These are phyloP conservation scores for Aspergillus felis DNA, from an alignment of 2,329 filamentous ascomycete genomes.

Conservation along the genomic window DNA sequence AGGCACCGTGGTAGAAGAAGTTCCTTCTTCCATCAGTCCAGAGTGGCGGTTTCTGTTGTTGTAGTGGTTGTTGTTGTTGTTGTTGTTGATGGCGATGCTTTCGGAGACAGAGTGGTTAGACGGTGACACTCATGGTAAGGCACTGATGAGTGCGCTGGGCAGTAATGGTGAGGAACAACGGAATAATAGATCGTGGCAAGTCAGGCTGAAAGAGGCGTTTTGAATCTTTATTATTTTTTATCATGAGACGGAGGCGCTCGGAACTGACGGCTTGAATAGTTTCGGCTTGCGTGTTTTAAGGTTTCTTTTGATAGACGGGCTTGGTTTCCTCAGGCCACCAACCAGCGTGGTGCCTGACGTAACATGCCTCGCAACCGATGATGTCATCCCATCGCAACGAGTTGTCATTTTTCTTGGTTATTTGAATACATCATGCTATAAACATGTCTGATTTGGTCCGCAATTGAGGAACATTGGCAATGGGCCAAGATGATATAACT, in stretches of 20 bases:
- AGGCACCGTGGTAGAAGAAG: constrained; percentile 12
- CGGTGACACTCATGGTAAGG: constrained; percentile 11
- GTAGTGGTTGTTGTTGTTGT: too few species aligned
- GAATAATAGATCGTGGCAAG: background rate
- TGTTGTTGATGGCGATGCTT: background rate
- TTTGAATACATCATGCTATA: background rate
- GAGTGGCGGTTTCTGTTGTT: background rate
- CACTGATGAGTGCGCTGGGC: background rate
- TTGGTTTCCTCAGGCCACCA: background rate
- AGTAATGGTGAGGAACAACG: background rate
- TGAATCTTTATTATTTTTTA: background rate
- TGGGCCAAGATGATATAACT: too few species aligned
- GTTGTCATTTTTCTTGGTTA: background rate
- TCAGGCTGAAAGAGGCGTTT: background rate
- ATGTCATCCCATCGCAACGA: constrained; percentile 19
- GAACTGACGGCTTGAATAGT: background rate
- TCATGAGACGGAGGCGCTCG: background rate
- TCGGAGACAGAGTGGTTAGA: constrained; percentile 5
- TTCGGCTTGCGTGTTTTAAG: background rate
- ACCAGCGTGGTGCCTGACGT: constrained; percentile 20
- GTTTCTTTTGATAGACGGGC: background rate
- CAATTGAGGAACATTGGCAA: background rate
- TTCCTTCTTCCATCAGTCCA: constrained; percentile 32
- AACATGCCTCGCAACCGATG: constrained; percentile 12
- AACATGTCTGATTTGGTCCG: background rate